Base-by-base conservation (phyloP, 108 stramenopile species). In the Conticribra guillardii region DNA sequence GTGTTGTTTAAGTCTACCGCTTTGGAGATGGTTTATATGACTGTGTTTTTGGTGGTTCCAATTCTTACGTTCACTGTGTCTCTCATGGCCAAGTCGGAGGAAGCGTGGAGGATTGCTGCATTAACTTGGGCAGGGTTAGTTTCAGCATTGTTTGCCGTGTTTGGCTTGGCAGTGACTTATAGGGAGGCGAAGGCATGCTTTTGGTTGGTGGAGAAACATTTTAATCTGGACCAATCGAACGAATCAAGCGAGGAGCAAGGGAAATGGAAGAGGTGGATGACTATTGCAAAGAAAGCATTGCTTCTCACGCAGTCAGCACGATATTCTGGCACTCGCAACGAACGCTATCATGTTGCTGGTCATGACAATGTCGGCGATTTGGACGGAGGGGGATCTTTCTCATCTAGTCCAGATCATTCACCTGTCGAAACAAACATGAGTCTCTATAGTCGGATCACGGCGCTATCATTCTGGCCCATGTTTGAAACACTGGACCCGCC, bases 21-120 rank as follows among this genome's bases (percentile, higher is more conserved):
- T 21, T 27, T 46, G 77, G 86, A 60, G 77, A 83, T 64, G 46
- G 16, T 29, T 29, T 84, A 71, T 33, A 75, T 60, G 74, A 56
- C 58, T 37, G 72, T 79, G 18, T 86, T 89, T 59, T 54, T 89
- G 37, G 69, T 81, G 0, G 61, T 84, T 21, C 91, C 91, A 8
- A 11, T 85, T 22, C 23, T 81, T 4, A 76, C 84, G 19, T 59
- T 73, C 26, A 28, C 52, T 37, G 45, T 66, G 33, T 52, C 54
- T 4, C 69, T 92, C 3, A 64, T 89, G 50, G 50, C 65, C 7
- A 51, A 26, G 23, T 51, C 16, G 23, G 83, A 82, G 17, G 59
- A 82, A 14, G 82, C 87, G 73, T 92, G 88, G 87, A 62, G 62
- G 11, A 78, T 80, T 21, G 81, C 82, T 28, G 44, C 74, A 0